A percentile compares a stretch with the other conserved stretches of the same genome.
Evolutionary conservation across 768 basidiomycete genomes (phyloP).

Genomic region (Neoboletus brunneissimus): DNA sequence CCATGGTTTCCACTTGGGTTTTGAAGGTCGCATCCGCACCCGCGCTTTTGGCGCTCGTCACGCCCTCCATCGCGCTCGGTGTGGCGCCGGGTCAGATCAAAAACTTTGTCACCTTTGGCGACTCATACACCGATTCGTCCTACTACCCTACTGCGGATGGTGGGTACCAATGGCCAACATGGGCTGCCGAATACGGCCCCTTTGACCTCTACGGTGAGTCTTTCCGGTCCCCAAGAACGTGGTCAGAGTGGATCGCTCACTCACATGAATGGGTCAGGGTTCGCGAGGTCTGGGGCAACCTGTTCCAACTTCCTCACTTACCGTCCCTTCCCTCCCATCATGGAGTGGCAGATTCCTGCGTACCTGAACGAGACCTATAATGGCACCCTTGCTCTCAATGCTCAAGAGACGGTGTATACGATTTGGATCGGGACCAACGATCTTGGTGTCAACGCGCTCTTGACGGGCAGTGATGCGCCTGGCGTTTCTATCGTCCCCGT

Average conservation of each 20-base stretch:
- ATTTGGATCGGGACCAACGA: constrained; percentile 73
- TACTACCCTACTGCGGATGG: constrained; percentile 34
- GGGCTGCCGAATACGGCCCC: constrained; percentile 52
- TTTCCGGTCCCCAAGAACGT: background rate
- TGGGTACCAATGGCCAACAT: constrained; percentile 59
- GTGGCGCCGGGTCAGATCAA: constrained; percentile 49
- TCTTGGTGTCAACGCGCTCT: constrained; percentile 50
- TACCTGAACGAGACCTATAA: constrained; percentile 46
- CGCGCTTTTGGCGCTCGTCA: constrained; percentile 11
- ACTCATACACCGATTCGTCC: constrained; percentile 60
- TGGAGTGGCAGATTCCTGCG: constrained; percentile 45
- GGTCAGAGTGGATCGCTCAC: background rate
- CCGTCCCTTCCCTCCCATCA: constrained; percentile 56
- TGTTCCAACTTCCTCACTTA: constrained; percentile 63
- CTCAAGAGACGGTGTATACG: constrained; percentile 55
- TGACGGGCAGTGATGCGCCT: constrained; percentile 46
- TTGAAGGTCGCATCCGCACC: constrained; percentile 4
- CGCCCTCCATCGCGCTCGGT: constrained; percentile 15
- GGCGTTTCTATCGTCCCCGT: constrained; percentile 58
- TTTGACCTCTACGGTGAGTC: constrained; percentile 46
- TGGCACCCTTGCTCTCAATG: constrained; percentile 34
- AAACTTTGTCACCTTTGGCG: constrained; percentile 65
- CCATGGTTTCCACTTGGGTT: background rate
- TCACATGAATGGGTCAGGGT: constrained; percentile 21
- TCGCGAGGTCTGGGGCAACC: constrained; percentile 60